Conservation (phyloP, 495 filamentous ascomycete species). For the Aspergillus diversus region DNA sequence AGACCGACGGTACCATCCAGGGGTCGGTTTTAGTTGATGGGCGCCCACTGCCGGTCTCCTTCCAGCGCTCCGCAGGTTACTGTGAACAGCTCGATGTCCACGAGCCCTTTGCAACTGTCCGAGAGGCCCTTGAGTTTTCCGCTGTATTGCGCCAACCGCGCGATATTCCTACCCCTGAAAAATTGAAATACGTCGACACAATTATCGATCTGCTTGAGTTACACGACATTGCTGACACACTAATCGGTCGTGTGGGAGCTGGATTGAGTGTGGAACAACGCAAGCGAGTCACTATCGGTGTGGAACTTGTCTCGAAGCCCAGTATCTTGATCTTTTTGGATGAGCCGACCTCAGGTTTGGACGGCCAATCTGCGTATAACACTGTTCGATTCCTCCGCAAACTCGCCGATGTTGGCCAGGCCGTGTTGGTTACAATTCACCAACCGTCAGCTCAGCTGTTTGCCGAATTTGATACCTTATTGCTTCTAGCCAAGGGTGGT, state of each 20-base stretch:
- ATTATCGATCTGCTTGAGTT: conserved; percentile 64
- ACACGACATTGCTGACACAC: conserved; percentile 55
- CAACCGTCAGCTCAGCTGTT: conserved; percentile 76
- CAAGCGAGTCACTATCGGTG: conserved; percentile 68
- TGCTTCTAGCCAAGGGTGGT: conserved; percentile 70
- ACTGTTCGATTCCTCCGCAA: conserved; percentile 67
- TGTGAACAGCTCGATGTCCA: conserved; percentile 66
- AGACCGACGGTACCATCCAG: conserved; percentile 82
- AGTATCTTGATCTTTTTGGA: conserved; percentile 74
- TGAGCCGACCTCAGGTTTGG: conserved; percentile 76
- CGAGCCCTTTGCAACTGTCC: conserved; percentile 61
- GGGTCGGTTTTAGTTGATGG: conserved; percentile 89
- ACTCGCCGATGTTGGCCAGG: conserved; percentile 67
- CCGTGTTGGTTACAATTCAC: conserved; percentile 76
- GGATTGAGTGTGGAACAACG: conserved; percentile 64
- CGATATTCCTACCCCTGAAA: conserved; percentile 55
- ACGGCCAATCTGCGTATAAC: conserved; percentile 65
- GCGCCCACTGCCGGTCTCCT: conserved; percentile 72
- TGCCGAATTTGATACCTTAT: conserved; percentile 71
- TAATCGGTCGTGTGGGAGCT: conserved; percentile 54
- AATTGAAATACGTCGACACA: conserved; percentile 61
- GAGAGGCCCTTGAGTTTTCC: conserved; percentile 63
- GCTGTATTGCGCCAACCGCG: conserved; percentile 60
- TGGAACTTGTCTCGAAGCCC: conserved; percentile 69
- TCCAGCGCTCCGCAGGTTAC: conserved; percentile 72